Percentiles rank a stretch among this genome's conserved stretches.
phyloP scores from a whole-genome alignment of 768 basidiomycete genomes.

The Chiua virens region DNA sequence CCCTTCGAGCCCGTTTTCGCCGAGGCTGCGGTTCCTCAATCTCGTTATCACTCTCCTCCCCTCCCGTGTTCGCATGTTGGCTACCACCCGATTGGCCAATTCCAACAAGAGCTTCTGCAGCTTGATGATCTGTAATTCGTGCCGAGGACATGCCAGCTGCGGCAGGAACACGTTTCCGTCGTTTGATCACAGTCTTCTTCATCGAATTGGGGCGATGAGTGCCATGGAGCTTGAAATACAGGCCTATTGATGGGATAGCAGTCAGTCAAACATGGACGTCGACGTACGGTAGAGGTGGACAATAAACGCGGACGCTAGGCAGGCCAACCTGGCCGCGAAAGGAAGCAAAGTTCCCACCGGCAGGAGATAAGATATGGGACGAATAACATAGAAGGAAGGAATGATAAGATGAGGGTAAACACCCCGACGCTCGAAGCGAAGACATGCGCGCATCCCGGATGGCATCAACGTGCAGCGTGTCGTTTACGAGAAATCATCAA shows the following conservation, averaged over 20 bases:
- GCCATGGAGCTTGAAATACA: slow-evolving; percentile 98
- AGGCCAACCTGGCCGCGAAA: slow-evolving; percentile 5
- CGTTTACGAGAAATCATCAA: slow-evolving; percentile 21
- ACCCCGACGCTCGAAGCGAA: slow-evolving; percentile 18
- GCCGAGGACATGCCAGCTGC: slow-evolving; percentile 50
- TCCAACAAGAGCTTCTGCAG: slow-evolving; percentile 84
- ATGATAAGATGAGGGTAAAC: slow-evolving; percentile 20
- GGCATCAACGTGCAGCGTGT: slow-evolving; percentile 22
- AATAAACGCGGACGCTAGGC: background rate
- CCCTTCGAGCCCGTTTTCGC: slow-evolving; percentile 55
- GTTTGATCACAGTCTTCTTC: slow-evolving; percentile 99
- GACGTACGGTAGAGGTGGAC: background rate
- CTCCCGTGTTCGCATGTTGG: slow-evolving; percentile 35
- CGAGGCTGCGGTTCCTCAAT: slow-evolving; percentile 49
- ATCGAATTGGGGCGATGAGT: slow-evolving; percentile 96
- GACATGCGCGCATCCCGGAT: slow-evolving; percentile 17
- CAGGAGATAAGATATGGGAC: slow-evolving; percentile 28
- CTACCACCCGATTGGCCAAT: slow-evolving; percentile 58
- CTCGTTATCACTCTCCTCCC: slow-evolving; percentile 43
- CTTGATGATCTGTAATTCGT: slow-evolving; percentile 79
- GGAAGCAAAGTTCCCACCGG: slow-evolving; percentile 10
- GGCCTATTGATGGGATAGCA: slow-evolving; percentile 50
- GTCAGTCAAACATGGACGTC: slow-evolving; percentile 11
- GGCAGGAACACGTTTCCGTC: slow-evolving; percentile 95
- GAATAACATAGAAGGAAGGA: slow-evolving; percentile 10